phyloP scores from a whole-genome alignment of 2,329 filamentous ascomycete genomes.

The Achaetomium macrosporum region DNA sequence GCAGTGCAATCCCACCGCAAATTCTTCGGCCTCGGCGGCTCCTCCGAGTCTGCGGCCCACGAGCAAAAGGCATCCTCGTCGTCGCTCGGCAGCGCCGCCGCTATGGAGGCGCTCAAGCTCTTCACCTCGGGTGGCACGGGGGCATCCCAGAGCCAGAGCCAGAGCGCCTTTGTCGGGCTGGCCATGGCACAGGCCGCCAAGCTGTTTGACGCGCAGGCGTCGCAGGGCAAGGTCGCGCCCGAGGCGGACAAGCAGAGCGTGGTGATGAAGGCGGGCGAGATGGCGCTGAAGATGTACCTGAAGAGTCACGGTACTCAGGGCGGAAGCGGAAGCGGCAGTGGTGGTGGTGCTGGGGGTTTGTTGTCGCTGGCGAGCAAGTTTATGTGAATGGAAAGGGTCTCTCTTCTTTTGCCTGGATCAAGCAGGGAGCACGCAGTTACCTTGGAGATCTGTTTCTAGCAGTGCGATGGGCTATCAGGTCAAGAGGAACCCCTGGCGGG shows the following conservation, averaged over 20 bases:
- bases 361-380: slow-evolving; percentile 45
- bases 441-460: too few relatives aligned
- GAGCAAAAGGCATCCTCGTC: slow-evolving; percentile 45
- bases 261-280: slow-evolving; percentile 72
- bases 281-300: slow-evolving; percentile 87
- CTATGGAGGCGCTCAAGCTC: slow-evolving; percentile 75
- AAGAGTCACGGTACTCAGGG: slow-evolving; percentile 60
- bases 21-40: slow-evolving; percentile 56
- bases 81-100: slow-evolving; percentile 65
- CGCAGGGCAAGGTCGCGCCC: slow-evolving; percentile 47
- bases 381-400: slow-evolving; percentile 21
- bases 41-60: slow-evolving; percentile 39
- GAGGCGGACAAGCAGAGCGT: slow-evolving; percentile 73
- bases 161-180: slow-evolving; percentile 71
- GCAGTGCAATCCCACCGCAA: slow-evolving; percentile 71
- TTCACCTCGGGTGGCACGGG: slow-evolving; percentile 52
- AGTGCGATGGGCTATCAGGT: too few relatives aligned
- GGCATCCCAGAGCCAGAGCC: slow-evolving; percentile 37
- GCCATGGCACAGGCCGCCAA: slow-evolving; percentile 86
- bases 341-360: slow-evolving; percentile 39
- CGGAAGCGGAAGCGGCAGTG: too few relatives aligned
- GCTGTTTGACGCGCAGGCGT: slow-evolving; percentile 56
- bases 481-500: too few relatives aligned
- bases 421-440: too few relatives aligned
- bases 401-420: too few relatives aligned